Evolutionary conservation across 1,284 basidiomycete species (phyloP), one percentile per base, ranked within the genome.

Genomic region (Blastosporella zonata): DNA sequence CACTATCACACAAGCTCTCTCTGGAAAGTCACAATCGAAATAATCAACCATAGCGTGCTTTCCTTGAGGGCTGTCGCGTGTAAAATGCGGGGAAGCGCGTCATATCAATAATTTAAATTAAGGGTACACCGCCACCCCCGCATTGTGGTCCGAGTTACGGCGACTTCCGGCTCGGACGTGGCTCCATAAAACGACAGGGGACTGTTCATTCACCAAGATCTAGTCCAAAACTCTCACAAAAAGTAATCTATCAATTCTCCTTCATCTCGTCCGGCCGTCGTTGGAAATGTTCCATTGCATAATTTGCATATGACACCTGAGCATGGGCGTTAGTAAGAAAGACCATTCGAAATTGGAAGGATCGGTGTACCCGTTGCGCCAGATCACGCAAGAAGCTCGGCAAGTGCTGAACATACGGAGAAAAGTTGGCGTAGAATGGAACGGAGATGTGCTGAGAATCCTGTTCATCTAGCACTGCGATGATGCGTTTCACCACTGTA

Each of bases 401-500:
- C 51, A 87, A 64, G 44, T 82, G 60, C 44, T 67, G 67, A 55
- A 86, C 59, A 47, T 73, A 71, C 39, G 83, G 79, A 22, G 74
- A 69, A 31, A 83, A 78, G 59, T 87, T 72, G 7, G 75, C 74
- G 57, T 83, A 90, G 64, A 89, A 84, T 10, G 93, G 93, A 58
- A 92, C 58, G 55, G 80, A 70, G 47, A 95, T 78, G 12, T 76
- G 78, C 47, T 78, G 75, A 10, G 84, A 86, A 59, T 92, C 82
- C 52, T 87, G 83, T 35, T 82, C 80, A 61, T 94, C 90, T 38
- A 97, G 65, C 0, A 84, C 83, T 8, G 78, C 68, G 46, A 96
- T 87, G 58, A 96, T 81, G n/a, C 72, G 72, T 62, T 92, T 90
- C 46, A 90, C 90, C 4, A 97, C 74, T 1, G 78, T 71, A 37